phyloP scores from a whole-genome alignment of 805 yeast species.

The Saccharomycopsis fodiens region DNA sequence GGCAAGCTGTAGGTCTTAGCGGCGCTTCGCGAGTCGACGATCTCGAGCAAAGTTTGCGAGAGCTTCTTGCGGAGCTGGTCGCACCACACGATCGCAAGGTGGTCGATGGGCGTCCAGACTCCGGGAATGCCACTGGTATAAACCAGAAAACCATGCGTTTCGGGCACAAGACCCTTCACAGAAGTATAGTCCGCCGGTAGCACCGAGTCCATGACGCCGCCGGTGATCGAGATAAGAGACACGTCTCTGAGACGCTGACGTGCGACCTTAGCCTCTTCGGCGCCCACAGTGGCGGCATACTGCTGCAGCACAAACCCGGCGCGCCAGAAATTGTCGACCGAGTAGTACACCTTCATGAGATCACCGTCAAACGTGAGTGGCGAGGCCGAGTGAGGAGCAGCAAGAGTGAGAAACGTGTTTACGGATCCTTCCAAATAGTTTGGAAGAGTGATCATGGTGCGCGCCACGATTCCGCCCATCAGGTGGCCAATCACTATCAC shows the following conservation, averaged over 20 bases:
- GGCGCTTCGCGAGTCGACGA: conserved; percentile 43
- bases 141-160: conserved; percentile 70
- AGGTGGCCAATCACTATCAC: conserved; percentile 86
- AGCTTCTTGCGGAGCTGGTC: conserved; percentile 67
- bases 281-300: conserved; percentile 2
- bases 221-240: conserved; percentile 78
- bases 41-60: conserved; percentile 50
- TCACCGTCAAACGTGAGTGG: conserved; percentile 94
- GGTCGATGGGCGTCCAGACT: conserved; percentile 94
- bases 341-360: conserved; percentile 62
- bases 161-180: conserved; percentile 63
- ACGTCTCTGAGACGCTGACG: conserved; percentile 44
- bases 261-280: conserved; percentile 28
- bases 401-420: conserved; percentile 75
- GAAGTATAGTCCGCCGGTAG: conserved; percentile 89
- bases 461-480: conserved; percentile 95
- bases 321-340: conserved; percentile 76
- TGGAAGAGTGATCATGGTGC: conserved; percentile 74
- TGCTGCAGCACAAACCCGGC: conserved; percentile 37
- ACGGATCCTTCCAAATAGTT: conserved; percentile 67
- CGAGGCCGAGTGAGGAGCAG: conserved; percentile 88
- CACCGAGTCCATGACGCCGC: conserved; percentile 71
- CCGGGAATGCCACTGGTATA: conserved; percentile 80
- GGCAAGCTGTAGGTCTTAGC: conserved; percentile 44
- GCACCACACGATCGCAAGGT: conserved; percentile 95